A percentile compares a stretch with the other conserved stretches of the same genome.
These are phyloP conservation scores for Trametes cingulata DNA, from an alignment of 768 basidiomycete species.

Conservation along the genomic window DNA sequence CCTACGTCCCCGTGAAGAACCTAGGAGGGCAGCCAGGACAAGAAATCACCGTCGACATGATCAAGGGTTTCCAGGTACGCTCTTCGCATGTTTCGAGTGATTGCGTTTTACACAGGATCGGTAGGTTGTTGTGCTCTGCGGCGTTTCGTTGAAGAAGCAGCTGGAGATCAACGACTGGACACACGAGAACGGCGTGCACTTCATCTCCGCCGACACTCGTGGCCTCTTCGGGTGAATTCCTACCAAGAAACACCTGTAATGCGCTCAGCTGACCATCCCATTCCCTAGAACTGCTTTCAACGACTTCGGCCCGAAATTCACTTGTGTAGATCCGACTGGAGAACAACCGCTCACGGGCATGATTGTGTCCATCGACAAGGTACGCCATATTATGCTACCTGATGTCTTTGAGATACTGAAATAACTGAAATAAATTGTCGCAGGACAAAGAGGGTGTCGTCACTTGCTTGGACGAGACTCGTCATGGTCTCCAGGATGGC, in stretches of 20 bases:
- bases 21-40: conserved; percentile 79
- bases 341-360: conserved; percentile 93
- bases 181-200: conserved; percentile 83
- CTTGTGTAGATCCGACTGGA: conserved; percentile 97
- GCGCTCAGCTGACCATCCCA: not conserved
- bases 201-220: conserved; percentile 87
- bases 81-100: not conserved
- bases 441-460: conserved; percentile 90
- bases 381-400: conserved; percentile 30
- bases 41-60: conserved; percentile 74
- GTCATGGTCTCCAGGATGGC: conserved; percentile 98
- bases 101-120: conserved; percentile 3
- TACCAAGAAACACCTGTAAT: not conserved
- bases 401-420: not conserved
- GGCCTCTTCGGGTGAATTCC: conserved; percentile 87
- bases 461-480: conserved; percentile 94
- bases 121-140: conserved; percentile 89
- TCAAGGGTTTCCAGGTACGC: conserved; percentile 86
- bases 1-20: conserved; percentile 91
- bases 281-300: conserved; percentile 81
- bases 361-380: conserved; percentile 93
- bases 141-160: conserved; percentile 75
- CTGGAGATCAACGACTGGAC: conserved; percentile 97
- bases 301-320: conserved; percentile 94
- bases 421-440: not conserved